Conservation (phyloP, 352 stramenopile species). For the Globisporangium paddicum region DNA sequence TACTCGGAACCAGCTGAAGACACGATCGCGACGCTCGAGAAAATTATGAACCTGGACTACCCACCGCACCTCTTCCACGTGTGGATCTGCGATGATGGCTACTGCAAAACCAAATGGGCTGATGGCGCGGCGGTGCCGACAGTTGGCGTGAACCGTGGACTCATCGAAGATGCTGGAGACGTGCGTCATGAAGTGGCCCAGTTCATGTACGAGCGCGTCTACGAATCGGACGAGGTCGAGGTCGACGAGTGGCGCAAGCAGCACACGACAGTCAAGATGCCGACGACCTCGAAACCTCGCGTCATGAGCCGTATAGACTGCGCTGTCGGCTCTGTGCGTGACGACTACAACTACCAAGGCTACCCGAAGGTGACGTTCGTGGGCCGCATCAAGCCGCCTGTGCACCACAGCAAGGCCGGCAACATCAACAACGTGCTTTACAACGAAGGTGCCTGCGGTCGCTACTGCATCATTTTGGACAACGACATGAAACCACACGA, state of each 20-base stretch:
- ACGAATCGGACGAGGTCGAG: conserved; percentile 60
- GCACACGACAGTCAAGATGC: conserved; percentile 68
- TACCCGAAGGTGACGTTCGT: conserved; percentile 61
- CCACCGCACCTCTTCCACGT: conserved; percentile 64
- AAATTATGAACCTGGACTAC: conserved; percentile 76
- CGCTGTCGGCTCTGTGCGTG: conserved; percentile 57
- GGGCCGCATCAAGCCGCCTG: conserved; percentile 58
- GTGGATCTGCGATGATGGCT: conserved; percentile 75
- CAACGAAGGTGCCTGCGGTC: conserved; percentile 65
- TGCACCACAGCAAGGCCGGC: conserved; percentile 72
- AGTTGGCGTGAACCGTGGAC: conserved; percentile 54
- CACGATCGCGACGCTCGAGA: conserved; percentile 68
- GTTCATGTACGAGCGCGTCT: conserved; percentile 75
- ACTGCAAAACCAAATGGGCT: conserved; percentile 69
- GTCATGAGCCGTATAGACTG: conserved; percentile 48
- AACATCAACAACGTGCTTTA: conserved; percentile 86
- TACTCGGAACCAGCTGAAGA: conserved; percentile 75
- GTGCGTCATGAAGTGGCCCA: conserved; percentile 66
- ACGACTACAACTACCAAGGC: conserved; percentile 65
- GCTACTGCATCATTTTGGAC: conserved; percentile 75
- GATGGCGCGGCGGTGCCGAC: conserved; percentile 38
- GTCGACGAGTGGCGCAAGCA: conserved; percentile 71
- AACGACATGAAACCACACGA: conserved; percentile 82
- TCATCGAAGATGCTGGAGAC: conserved; percentile 71
- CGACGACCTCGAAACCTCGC: conserved; percentile 38